These are phyloP conservation scores for Schizophyllum amplum DNA, from an alignment of 1,284 basidiomycete genomes.

Conservation along the genomic window DNA sequence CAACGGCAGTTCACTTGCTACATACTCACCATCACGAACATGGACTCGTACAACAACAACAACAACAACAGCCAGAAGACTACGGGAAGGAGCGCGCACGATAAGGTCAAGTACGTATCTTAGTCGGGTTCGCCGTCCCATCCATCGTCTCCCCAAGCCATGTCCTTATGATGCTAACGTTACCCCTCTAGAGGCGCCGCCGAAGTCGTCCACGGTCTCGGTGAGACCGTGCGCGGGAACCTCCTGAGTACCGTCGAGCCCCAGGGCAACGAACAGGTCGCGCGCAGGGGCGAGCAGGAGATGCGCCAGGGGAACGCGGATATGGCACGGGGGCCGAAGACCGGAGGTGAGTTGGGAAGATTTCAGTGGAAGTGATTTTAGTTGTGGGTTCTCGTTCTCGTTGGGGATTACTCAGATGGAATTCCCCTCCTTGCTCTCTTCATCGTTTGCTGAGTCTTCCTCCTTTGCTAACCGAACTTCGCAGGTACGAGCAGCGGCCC, in stretches of 20 bases:
- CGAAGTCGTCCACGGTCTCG: background rate
- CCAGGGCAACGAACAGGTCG: background rate
- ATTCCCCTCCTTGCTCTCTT: too few relatives aligned
- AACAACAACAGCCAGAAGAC: background rate
- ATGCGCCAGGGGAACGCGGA: conserved; percentile 1
- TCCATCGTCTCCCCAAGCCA: too few relatives aligned
- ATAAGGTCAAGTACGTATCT: background rate
- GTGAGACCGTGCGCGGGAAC: background rate
- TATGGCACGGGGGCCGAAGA: background rate
- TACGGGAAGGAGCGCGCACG: background rate
- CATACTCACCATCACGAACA: background rate
- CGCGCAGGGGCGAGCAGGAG: background rate
- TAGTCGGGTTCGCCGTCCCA: too few relatives aligned
- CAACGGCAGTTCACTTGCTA: background rate
- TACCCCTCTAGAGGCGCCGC: background rate
- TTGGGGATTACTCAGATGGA: too few relatives aligned
- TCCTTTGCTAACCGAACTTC: background rate
- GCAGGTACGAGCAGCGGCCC: background rate
- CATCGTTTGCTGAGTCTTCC: background rate
- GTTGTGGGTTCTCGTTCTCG: too few relatives aligned
- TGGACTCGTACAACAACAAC: background rate
- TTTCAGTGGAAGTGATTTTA: too few relatives aligned
- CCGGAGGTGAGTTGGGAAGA: background rate
- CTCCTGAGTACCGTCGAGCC: background rate
- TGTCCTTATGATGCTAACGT: too few relatives aligned